phyloP scores from a whole-genome alignment of 257 asterid genomes.

The Solanum arcanum region DNA sequence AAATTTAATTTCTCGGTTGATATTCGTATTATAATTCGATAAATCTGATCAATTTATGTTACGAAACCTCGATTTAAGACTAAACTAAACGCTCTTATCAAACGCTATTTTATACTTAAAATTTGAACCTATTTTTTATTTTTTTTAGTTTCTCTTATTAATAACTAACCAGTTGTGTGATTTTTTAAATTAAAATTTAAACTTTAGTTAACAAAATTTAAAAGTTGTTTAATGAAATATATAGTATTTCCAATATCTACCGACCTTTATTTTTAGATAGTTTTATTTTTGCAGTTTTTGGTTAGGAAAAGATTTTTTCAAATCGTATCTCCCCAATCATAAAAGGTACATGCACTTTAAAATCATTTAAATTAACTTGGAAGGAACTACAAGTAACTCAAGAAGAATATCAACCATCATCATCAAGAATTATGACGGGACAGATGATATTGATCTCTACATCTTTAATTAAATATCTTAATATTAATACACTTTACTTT shows the following conservation, averaged over 20 bases:
- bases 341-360: neutral
- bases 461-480: neutral
- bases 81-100: neutral
- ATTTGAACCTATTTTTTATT: neutral
- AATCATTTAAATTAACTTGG: neutral
- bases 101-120: neutral
- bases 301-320: neutral
- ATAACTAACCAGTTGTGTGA: neutral
- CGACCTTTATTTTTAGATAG: neutral
- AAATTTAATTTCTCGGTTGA: no score
- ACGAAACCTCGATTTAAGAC: rapidly evolving
- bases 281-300: neutral
- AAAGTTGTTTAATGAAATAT: neutral
- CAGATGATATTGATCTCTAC: rapidly evolving
- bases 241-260: neutral
- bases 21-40: no score
- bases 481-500: rapidly evolving
- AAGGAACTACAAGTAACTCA: neutral
- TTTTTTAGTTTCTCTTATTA: neutral
- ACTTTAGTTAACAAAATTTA: neutral
- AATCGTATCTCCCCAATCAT: neutral
- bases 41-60: neutral
- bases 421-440: rapidly evolving
- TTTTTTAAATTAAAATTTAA: no score
- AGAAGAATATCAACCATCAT: neutral